These are phyloP conservation scores for Colletotrichum tabaci DNA, from an alignment of 2,329 filamentous ascomycete genomes.

Conservation along the genomic window DNA sequence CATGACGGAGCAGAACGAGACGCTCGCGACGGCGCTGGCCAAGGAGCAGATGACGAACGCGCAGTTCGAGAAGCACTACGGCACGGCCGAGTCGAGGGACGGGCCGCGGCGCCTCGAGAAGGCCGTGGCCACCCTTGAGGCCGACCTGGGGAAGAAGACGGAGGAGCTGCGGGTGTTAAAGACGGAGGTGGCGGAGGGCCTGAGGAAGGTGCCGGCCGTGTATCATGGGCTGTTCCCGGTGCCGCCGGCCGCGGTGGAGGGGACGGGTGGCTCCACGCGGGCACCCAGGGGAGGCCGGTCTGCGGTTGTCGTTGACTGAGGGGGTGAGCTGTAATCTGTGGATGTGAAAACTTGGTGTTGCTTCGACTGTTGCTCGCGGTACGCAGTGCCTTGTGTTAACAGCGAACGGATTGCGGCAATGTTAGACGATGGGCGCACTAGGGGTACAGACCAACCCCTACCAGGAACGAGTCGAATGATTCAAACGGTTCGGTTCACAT, in stretches of 20 bases:
- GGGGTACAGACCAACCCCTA: background rate
- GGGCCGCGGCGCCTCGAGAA: slow-evolving; percentile 23
- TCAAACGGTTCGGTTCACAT: slow-evolving; percentile 1
- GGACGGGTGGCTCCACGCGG: background rate
- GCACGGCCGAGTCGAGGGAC: background rate
- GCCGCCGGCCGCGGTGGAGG: background rate
- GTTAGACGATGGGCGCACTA: slow-evolving; percentile 2
- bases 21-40: slow-evolving; percentile 33
- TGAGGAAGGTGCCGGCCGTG: background rate
- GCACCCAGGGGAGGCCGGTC: background rate
- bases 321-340: background rate
- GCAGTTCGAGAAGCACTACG: slow-evolving; percentile 38
- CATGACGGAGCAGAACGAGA: slow-evolving; percentile 37
- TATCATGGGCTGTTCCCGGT: background rate
- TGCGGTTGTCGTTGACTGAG: background rate
- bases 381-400: background rate
- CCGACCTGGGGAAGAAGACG: slow-evolving; percentile 9
- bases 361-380: too few relatives aligned
- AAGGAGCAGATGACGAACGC: slow-evolving; percentile 23
- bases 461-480: too few relatives aligned
- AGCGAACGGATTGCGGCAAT: slow-evolving; percentile 24
- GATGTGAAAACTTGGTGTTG: too few relatives aligned
- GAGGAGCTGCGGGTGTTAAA: background rate
- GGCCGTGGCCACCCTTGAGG: slow-evolving; percentile 8
- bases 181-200: slow-evolving; percentile 2